Base-by-base conservation (phyloP, 1,139 yeast species). In the Sugiyamaella grinbergsii region DNA sequence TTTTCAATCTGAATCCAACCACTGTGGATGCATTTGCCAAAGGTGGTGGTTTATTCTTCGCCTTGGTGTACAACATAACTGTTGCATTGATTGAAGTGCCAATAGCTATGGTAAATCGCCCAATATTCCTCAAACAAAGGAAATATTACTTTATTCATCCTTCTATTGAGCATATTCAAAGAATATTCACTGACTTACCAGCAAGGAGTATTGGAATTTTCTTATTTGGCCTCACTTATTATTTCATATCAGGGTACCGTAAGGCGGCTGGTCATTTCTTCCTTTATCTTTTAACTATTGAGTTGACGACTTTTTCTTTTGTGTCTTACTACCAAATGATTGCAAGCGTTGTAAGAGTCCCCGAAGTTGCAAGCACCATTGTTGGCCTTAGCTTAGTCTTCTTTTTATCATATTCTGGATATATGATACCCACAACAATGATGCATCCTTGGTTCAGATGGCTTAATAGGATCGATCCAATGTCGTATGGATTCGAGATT, bases 391-490 rank as follows among this genome's bases (percentile, higher is more conserved):
- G 75, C 58, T 73, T 81, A 54, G 65, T 80, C 56, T 74, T 77
- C 52, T 69, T 82, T 64, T 72, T 77, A 61, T 77, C 82, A 56
- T 81, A 75, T 62, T 75, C 84, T 43, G 85, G 85, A 51, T 82
- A 79, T 62, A 79, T 80, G 59, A 73, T 81, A 54, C 83, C 84
- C 31, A 68, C 76, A 37, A 78, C 80, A 28, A 68, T 70, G 53
- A 79, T 80, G 83, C 80, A 77, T 63, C 83, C 80, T 31, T 80
- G 85, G 85, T 78, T 79, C 51, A 72, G 78, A 65, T 81, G 86
- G 86, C 73, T 81, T 50, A 76, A 75, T 54, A 81, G 75, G 62
- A 63, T 81, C 37, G 77, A 82, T 61, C 86, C 86, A 0, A 68
- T 81, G 41, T 76, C 76, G 20, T 81, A 79, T 58, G 79, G 75